These are phyloP conservation scores for Erodium trifolium DNA, from an alignment of 441 rosid species.

Conservation along the genomic window DNA sequence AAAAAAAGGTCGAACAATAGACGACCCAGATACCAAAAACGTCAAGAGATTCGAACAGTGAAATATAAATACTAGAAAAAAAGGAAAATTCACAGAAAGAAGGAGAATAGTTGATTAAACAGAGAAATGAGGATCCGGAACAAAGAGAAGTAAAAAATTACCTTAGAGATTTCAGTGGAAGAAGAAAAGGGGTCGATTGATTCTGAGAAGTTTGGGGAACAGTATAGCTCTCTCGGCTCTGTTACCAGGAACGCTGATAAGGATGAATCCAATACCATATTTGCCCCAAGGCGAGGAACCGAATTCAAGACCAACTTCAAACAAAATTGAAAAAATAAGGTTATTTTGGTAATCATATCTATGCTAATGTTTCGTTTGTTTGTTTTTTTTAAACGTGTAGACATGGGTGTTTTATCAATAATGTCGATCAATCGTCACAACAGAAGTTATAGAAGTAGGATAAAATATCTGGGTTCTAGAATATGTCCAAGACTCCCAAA, in stretches of 20 bases:
- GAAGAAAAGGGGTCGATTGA: background rate
- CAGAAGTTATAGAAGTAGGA: too few species aligned
- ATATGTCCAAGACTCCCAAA: too few species aligned
- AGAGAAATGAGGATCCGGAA: background rate
- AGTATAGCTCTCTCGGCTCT: background rate
- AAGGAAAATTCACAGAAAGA: background rate
- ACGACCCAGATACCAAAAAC: background rate
- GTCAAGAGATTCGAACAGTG: background rate
- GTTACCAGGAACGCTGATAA: background rate
- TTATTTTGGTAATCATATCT: too few species aligned
- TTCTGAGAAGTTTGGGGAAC: background rate
- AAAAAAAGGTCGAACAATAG: background rate
- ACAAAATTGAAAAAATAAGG: too few species aligned
- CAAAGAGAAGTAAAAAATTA: background rate
- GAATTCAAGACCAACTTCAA: too few species aligned
- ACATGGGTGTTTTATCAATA: too few species aligned
- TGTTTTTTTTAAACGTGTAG: too few species aligned
- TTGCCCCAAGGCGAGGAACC: background rate
- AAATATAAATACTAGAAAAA: background rate
- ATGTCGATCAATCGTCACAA: too few species aligned
- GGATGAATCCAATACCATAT: background rate
- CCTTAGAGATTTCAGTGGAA: background rate
- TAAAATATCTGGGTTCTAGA: too few species aligned
- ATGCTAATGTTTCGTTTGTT: too few species aligned
- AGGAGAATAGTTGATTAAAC: background rate